Evolutionary conservation across 345 rosid genomes (phyloP).

Genomic region (Firmiana major): DNA sequence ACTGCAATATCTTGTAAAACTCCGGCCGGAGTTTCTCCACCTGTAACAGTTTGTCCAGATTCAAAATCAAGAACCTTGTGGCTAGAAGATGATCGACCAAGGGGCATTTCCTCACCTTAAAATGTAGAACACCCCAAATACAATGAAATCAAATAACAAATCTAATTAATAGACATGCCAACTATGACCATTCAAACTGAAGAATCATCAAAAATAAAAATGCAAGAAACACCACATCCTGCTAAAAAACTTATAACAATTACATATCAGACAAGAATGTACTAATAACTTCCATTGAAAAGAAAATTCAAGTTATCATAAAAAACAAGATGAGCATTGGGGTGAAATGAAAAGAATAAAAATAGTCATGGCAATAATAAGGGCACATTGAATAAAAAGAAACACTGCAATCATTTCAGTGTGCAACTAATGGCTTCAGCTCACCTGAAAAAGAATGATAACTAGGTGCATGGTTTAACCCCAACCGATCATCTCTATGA

Average conservation of each 20-base stretch:
- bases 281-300: neutral
- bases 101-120: constrained; percentile 59
- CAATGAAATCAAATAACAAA: neutral
- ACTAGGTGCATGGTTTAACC: constrained; percentile 45
- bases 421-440: constrained; percentile 14
- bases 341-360: neutral
- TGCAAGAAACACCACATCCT: neutral
- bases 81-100: constrained; percentile 55
- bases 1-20: constrained; percentile 72
- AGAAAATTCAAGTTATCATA: neutral
- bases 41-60: constrained; percentile 50
- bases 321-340: neutral
- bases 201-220: neutral
- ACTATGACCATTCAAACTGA: neutral
- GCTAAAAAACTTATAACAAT: neutral
- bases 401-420: neutral
- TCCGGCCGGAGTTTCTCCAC: constrained; percentile 54
- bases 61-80: constrained; percentile 60
- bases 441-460: constrained; percentile 68
- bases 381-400: neutral
- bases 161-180: neutral
- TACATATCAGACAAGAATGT: neutral
- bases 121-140: constrained; percentile 13
- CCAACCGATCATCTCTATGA: constrained; percentile 56
- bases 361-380: neutral